These are phyloP conservation scores for Solanum okadae DNA, from an alignment of 257 asterid genomes.

Conservation along the genomic window DNA sequence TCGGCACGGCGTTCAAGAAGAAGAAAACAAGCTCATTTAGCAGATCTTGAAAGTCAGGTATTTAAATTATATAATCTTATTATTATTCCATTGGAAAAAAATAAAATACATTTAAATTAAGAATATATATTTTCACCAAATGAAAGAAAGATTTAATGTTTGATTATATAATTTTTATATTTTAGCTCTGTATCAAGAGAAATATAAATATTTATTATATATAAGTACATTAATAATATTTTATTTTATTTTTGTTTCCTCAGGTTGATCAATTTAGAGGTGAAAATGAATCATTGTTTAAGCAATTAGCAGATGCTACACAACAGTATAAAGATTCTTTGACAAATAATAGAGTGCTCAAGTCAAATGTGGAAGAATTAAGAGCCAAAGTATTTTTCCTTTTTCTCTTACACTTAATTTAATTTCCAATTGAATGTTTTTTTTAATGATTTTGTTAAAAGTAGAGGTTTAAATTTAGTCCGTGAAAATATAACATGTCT, in stretches of 20 bases:
- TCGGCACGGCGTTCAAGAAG: conserved; percentile 84
- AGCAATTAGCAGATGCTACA: conserved; percentile 54
- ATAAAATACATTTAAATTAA: no score
- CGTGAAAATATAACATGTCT: neutral
- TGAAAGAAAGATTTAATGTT: no score
- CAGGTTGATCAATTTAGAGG: conserved; percentile 64
- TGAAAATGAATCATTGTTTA: conserved; percentile 50
- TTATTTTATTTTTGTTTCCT: neutral
- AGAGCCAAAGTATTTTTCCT: conserved; percentile 73
- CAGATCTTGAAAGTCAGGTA: conserved; percentile 78
- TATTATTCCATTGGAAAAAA: neutral
- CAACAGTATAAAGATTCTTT: conserved; percentile 70
- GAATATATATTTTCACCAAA: neutral
- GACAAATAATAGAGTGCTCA: conserved; percentile 78
- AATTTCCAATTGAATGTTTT: neutral
- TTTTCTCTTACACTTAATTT: neutral
- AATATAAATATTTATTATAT: no score
- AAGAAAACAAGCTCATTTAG: conserved; percentile 71
- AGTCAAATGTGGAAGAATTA: conserved; percentile 86
- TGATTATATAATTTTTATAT: no score
- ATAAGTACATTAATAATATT: neutral
- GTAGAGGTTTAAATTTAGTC: neutral
- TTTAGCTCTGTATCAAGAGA: no score
- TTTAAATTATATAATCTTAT: neutral
- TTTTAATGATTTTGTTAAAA: neutral